phyloP scores from a whole-genome alignment of 345 rosid species.

The Salix exigua region DNA sequence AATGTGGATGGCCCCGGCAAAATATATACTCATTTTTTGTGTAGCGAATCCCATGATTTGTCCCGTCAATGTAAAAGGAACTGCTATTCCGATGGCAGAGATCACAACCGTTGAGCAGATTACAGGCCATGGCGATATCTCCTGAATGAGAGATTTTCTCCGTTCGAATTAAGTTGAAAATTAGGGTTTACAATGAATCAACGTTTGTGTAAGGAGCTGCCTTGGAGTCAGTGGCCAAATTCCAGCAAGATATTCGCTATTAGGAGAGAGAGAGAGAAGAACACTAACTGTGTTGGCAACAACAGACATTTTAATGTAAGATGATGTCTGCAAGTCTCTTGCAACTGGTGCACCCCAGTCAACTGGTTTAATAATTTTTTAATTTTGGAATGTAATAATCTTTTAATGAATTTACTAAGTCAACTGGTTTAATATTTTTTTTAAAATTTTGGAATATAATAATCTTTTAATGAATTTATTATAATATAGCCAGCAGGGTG shows the following conservation, averaged over 20 bases:
- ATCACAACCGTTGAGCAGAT: conserved; percentile 44
- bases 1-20: too few relatives aligned
- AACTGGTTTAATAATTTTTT: too few relatives aligned
- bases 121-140: conserved; percentile 60
- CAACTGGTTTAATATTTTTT: too few relatives aligned
- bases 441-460: too few relatives aligned
- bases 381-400: too few relatives aligned
- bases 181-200: conserved; percentile 48
- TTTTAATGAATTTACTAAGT: too few relatives aligned
- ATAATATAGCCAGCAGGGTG: too few relatives aligned
- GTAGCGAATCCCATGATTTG: conserved; percentile 40
- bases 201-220: conserved; percentile 64
- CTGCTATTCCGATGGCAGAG: conserved; percentile 50
- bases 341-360: too few relatives aligned
- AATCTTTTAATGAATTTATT: too few relatives aligned
- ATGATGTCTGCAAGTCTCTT: too few relatives aligned
- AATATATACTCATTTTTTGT: conserved; percentile 30
- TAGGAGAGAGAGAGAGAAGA: conserved; percentile 52
- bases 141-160: conserved; percentile 61
- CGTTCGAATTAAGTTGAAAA: conserved; percentile 60
- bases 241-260: conserved; percentile 48
- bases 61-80: conserved; percentile 43
- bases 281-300: conserved; percentile 57
- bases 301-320: conserved; percentile 57
- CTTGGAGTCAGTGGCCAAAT: conserved; percentile 53